A percentile compares a stretch with the other conserved stretches of the same genome.
phyloP scores from a whole-genome alignment of 441 rosid species.

The Manihot esculenta region DNA sequence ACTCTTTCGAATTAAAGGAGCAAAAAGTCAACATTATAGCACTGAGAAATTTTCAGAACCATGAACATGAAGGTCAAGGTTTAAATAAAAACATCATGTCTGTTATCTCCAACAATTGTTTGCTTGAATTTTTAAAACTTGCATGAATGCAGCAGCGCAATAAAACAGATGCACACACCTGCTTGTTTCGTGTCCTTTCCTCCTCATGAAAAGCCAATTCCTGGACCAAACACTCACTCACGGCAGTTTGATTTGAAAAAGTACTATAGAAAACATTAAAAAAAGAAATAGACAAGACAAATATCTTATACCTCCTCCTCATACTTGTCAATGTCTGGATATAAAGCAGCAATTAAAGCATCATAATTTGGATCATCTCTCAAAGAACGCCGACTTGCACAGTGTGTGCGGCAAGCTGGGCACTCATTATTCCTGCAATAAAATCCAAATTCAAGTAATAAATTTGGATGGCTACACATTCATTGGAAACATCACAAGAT shows the following conservation, averaged over 20 bases:
- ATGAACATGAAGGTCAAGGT: background rate
- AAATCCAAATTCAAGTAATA: constrained; percentile 12
- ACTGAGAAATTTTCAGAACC: constrained; percentile 1
- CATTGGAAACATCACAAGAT: constrained; percentile 16
- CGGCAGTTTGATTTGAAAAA: constrained; percentile 23
- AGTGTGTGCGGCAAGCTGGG: constrained; percentile 98
- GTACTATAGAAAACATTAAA: constrained; percentile 8
- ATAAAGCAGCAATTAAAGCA: constrained; percentile 77
- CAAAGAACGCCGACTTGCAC: constrained; percentile 95
- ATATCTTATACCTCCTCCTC: constrained; percentile 70
- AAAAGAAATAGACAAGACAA: constrained; percentile 10
- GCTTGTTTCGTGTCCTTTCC: constrained; percentile 62
- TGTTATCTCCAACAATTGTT: too few relatives aligned
- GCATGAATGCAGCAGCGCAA: constrained; percentile 19
- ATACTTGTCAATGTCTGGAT: constrained; percentile 76
- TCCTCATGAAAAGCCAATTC: constrained; percentile 76
- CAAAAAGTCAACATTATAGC: constrained; percentile 2
- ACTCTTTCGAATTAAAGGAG: constrained; percentile 2
- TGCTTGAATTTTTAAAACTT: too few relatives aligned
- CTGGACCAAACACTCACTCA: constrained; percentile 31
- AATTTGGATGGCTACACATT: background rate
- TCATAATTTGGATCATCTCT: constrained; percentile 96
- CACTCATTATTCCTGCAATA: constrained; percentile 92
- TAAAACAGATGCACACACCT: constrained; percentile 37
- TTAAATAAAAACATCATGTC: too few relatives aligned